phyloP scores from a whole-genome alignment of 2,329 filamentous ascomycete genomes.

The Tolypocladium capitatum region DNA sequence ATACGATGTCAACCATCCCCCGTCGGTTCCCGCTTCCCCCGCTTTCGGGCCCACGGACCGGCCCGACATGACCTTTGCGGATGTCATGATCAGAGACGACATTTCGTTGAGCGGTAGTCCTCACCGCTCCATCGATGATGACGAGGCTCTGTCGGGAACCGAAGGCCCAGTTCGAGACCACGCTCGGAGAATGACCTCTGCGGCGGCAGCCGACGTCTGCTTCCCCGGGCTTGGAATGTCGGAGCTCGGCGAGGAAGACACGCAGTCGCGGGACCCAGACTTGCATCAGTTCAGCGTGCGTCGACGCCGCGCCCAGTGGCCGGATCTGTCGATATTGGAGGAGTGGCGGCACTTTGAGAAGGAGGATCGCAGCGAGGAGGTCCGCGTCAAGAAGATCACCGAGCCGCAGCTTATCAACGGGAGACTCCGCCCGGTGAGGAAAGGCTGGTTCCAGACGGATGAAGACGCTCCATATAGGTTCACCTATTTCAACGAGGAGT shows the following conservation, averaged over 20 bases:
- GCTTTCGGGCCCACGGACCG: conserved; percentile 33
- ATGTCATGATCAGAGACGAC: conserved; percentile 59
- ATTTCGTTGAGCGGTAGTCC: conserved; percentile 27
- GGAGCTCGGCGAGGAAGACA: conserved; percentile 68
- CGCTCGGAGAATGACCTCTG: conserved; percentile 37
- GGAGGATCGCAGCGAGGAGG: conserved; percentile 64
- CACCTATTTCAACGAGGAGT: conserved; percentile 97
- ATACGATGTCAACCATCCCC: conserved; percentile 56
- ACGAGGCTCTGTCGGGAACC: conserved; percentile 19
- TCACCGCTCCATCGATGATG: conserved; percentile 13
- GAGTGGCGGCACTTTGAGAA: conserved; percentile 89
- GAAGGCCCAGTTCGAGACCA: conserved; percentile 13
- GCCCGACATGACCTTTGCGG: conserved; percentile 46
- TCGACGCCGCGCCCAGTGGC: conserved; percentile 65
- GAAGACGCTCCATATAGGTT: conserved; percentile 90
- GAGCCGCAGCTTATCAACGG: conserved; percentile 90
- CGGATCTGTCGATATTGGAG: conserved; percentile 69
- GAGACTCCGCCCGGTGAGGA: conserved; percentile 65
- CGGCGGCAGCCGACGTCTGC: conserved; percentile 79
- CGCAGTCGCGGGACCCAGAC: conserved; percentile 30
- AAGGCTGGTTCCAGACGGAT: conserved; percentile 73
- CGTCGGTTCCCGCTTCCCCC: conserved; percentile 52
- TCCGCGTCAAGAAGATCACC: conserved; percentile 79
- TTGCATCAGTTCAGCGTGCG: conserved; percentile 24
- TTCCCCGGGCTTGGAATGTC: conserved; percentile 65